Evolutionary conservation across 768 basidiomycete species (phyloP), one percentile per base, ranked within the genome.

Genomic region (Rhodosporidiobolus sp.): DNA sequence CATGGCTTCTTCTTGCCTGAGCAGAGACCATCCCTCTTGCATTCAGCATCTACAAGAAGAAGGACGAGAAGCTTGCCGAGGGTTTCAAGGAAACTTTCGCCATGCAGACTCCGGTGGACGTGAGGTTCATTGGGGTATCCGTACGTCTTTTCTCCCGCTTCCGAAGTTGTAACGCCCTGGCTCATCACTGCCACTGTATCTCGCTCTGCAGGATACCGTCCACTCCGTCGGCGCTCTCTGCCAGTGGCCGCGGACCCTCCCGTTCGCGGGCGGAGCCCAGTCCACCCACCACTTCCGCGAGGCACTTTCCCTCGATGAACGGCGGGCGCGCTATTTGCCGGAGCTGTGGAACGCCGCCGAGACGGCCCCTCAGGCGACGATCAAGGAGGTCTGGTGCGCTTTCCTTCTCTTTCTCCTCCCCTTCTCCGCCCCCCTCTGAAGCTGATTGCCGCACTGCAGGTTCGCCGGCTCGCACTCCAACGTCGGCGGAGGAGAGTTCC

Each of bases 31-130:
- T 91, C 52, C 81, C 85, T 0, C 89, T 92, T 77, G 91, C 90
- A 9, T 93, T 88, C 81, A 86, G 87, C 76, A 83, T 90, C 72
- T 93, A 87, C 79, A 52, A 60, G 46, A 85, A 84, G 8, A 86
- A 87, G 75, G 76, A 81, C 28, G 70, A 70, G 46, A 67, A 53
- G 9, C 45, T 69, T 63, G 80, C 32, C 67, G 84, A 82, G 0
- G 87, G 88, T 17, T 93, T 90, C 81, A 92, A 91, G 81, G 78
- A 83, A 72, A 88, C 88, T 0, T 92, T 90, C 78, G 88, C 87
- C 63, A 85, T 83, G 46, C n/a, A n/a, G 80, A 82, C 8, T 43
- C 14, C 38, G n/a, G 88, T 91, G 11, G 81, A 84, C n/a, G 84
- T 92, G n/a, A 88, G 91, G 24, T 92, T 92, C 65, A 80, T 93